These are phyloP conservation scores for Akanthomyces lecanii DNA, from an alignment of 2,329 filamentous ascomycete species.

Conservation along the genomic window DNA sequence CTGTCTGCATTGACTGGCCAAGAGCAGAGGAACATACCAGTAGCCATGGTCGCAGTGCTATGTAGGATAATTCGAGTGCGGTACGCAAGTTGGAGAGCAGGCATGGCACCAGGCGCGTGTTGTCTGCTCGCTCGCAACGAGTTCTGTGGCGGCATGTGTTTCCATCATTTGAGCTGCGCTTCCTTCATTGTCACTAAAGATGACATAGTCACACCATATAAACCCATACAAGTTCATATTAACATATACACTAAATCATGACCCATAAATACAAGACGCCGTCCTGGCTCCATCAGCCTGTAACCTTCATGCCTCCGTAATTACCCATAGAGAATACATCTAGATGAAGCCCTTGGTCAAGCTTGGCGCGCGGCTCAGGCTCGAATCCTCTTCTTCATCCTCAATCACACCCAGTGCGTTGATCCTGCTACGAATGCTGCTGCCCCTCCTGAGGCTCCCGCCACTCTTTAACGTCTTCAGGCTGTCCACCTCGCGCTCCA, in stretches of 20 bases:
- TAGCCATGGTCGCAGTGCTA: too few species aligned
- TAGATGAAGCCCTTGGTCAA: constrained; percentile 76
- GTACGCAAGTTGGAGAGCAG: too few species aligned
- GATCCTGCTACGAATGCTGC: constrained; percentile 34
- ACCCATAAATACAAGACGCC: constrained; percentile 14
- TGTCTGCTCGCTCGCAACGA: too few species aligned
- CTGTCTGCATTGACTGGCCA: too few species aligned
- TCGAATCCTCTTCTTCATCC: constrained; percentile 49
- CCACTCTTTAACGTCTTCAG: constrained; percentile 68
- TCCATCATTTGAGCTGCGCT: too few species aligned
- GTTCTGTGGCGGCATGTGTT: too few species aligned
- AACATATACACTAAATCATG: constrained; percentile 14
- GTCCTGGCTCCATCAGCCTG: background rate
- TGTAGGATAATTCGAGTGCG: too few species aligned
- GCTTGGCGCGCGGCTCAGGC: constrained; percentile 59
- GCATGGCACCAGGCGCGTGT: too few species aligned
- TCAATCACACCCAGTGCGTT: constrained; percentile 34
- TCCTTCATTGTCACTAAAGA: too few species aligned
- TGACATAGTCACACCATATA: background rate
- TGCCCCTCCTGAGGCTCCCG: constrained; percentile 32
- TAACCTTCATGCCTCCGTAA: background rate
- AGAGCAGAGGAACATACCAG: too few species aligned
- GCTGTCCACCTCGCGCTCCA: constrained; percentile 85
- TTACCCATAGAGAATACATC: constrained; percentile 19
- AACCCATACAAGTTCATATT: constrained; percentile 11